Evolutionary conservation across 371 early-diverging fungal genomes (phyloP).

Genomic region (Catenaria anguillulae): DNA sequence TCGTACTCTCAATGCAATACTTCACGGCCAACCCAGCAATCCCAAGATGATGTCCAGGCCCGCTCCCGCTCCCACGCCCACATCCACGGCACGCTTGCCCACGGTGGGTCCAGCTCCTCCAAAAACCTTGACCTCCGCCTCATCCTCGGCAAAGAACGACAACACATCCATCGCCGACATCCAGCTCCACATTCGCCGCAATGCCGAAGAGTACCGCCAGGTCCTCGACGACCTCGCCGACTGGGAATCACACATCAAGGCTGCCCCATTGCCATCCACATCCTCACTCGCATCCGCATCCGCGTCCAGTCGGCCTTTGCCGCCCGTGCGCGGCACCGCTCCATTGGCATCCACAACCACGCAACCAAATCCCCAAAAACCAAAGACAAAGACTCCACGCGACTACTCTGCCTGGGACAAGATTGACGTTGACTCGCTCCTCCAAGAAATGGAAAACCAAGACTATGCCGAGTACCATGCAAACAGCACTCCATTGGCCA

Average conservation of each 20-base stretch:
- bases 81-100: too few relatives aligned
- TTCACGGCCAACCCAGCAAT: too few relatives aligned
- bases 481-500: background rate
- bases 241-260: constrained; percentile 3
- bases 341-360: background rate
- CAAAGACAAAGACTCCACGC: background rate
- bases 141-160: too few relatives aligned
- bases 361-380: background rate
- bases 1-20: too few relatives aligned
- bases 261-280: background rate
- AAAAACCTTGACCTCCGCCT: too few relatives aligned
- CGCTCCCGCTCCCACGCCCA: too few relatives aligned
- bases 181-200: background rate
- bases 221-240: background rate
- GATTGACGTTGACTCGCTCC: constrained; percentile 25
- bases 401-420: constrained; percentile 35
- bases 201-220: background rate
- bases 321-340: background rate
- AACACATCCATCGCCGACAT: background rate
- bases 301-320: too few relatives aligned
- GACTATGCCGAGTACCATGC: background rate
- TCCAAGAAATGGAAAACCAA: constrained; percentile 13
- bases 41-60: too few relatives aligned
- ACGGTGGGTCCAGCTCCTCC: too few relatives aligned
- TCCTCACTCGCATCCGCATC: background rate